A percentile compares a stretch with the other conserved stretches of the same genome.
These are phyloP conservation scores for Rubroshorea leprosula DNA, from an alignment of 345 rosid genomes.

Conservation along the genomic window DNA sequence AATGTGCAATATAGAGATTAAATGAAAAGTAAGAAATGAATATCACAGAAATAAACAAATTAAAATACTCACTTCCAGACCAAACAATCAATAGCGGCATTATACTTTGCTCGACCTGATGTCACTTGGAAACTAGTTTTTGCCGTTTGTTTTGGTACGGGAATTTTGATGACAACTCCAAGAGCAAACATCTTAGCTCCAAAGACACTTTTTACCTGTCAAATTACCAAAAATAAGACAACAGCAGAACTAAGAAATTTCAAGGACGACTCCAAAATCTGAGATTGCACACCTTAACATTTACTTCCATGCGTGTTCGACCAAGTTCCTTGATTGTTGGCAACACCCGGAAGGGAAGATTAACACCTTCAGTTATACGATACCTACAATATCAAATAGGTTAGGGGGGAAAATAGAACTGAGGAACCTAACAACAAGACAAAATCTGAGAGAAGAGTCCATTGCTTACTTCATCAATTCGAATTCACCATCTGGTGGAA, in stretches of 20 bases:
- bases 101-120: constrained; percentile 93
- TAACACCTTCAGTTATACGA: constrained; percentile 97
- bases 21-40: background rate
- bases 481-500: constrained; percentile 99
- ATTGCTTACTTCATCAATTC: constrained; percentile 99
- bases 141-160: constrained; percentile 98
- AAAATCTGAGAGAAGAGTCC: constrained; percentile 12
- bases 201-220: constrained; percentile 98
- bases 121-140: constrained; percentile 97
- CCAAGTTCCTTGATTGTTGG: constrained; percentile 99
- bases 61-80: constrained; percentile 91
- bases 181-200: constrained; percentile 99
- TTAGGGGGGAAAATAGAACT: background rate
- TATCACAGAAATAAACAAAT: background rate
- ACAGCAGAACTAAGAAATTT: constrained; percentile 17
- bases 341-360: constrained; percentile 93
- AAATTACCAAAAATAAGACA: constrained; percentile 16
- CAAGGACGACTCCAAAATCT: constrained; percentile 12
- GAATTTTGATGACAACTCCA: constrained; percentile 95
- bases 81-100: constrained; percentile 92
- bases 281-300: constrained; percentile 67
- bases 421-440: background rate
- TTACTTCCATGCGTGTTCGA: constrained; percentile 99
- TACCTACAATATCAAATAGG: constrained; percentile 39
- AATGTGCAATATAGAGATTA: background rate